These are phyloP conservation scores for Microdochium bolleyi DNA, from an alignment of 2,329 filamentous ascomycete genomes.

Conservation along the genomic window DNA sequence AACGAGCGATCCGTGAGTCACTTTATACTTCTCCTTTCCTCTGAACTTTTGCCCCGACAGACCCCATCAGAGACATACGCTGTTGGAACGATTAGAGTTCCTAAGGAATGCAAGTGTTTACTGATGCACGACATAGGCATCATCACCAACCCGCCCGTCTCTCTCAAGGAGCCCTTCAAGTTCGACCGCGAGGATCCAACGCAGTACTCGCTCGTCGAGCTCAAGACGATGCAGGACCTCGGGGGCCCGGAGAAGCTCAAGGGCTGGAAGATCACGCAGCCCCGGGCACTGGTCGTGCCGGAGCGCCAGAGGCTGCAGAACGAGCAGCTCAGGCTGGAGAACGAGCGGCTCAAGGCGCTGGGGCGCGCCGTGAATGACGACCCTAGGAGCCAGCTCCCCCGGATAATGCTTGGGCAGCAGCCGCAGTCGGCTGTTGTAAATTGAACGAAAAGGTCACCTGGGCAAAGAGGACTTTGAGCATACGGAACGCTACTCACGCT, in stretches of 20 bases:
- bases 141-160: constrained; percentile 50
- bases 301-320: constrained; percentile 37
- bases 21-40: background rate
- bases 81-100: too few species aligned
- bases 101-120: background rate
- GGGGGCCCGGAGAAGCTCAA: constrained; percentile 34
- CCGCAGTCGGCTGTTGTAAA: background rate
- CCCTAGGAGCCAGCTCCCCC: background rate
- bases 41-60: background rate
- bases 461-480: too few species aligned
- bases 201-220: constrained; percentile 47
- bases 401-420: background rate
- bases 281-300: constrained; percentile 42
- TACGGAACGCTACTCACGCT: too few species aligned
- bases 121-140: constrained; percentile 28
- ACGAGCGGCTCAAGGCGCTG: background rate
- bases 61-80: too few species aligned
- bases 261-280: constrained; percentile 42
- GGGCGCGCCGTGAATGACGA: background rate
- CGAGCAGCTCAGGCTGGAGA: background rate
- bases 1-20: constrained; percentile 12
- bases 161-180: constrained; percentile 39
- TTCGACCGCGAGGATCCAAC: constrained; percentile 38
- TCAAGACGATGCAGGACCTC: constrained; percentile 41
- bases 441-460: too few species aligned